Evolutionary conservation across 129 eudicot species (phyloP), one percentile per base, ranked within the genome.

Genomic region (Smallanthus sonchifolius): DNA sequence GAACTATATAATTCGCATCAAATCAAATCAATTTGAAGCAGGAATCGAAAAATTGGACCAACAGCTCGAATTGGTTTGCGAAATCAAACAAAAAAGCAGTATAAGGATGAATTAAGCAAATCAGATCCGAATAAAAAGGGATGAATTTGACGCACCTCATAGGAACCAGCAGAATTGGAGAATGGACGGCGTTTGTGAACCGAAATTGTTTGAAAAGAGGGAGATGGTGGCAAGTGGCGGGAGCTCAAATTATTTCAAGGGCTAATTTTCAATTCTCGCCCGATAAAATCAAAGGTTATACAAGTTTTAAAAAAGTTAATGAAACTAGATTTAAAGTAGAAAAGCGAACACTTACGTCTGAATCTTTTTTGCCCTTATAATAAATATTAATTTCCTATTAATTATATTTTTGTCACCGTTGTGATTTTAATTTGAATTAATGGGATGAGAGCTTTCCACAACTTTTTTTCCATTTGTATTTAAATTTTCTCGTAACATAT

Each of bases 181-280:
- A 42, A 30, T 76, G 17, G 68, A 77, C 45, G 32, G 51, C 37
- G 80, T 40, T 16, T 51, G 69, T 56, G 69, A 77, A 67, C 17
- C 42, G 2, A 77, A 77, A 56, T 77, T 77, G 69, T 77, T 77
- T 77, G 81, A 77, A 77, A 77, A 43, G 16, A 47, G 42, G 39
- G 49, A 15, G 52, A 32, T 43, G 75, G 75, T 35, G 75, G 75
- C 14, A 10, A 62, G 32, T 75, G 79, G 79, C 79, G 79, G 79
- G 73, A 75, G 79, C 65, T 65, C 73, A 51, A 75, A 7, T 38
- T 52, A 0, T 20, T 44, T 62, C 3, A 49, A 74, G 47, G 16
- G 3, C 13, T 68, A 17, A 16, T 32, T 62, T 74, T 75, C 62
- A 61, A 61, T 60, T 61, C 37, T 17, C 65, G n/a, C 60, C 34